Evolutionary conservation across 2,329 filamentous ascomycete species (phyloP).

Genomic region (Zymoseptoria tritici): DNA sequence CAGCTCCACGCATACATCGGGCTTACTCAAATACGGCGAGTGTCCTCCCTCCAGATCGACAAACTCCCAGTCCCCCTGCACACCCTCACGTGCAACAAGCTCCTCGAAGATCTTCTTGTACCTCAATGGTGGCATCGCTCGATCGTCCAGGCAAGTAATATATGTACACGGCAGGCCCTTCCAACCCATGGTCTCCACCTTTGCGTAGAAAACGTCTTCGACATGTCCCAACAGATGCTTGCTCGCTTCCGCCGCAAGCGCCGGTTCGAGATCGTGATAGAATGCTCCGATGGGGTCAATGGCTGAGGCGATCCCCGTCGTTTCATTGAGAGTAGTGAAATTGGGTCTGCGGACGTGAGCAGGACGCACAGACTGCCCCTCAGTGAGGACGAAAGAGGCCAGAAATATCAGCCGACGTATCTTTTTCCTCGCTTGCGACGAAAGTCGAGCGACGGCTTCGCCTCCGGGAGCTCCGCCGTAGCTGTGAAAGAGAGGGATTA

Average conservation of each 20-base stretch:
- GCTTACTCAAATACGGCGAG: constrained; percentile 14
- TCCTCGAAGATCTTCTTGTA: constrained; percentile 4
- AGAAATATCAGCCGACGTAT: constrained; percentile 13
- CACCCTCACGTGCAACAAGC: constrained; percentile 1
- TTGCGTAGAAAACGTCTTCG: constrained; percentile 3
- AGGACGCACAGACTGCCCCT: background rate
- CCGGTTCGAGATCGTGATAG: constrained; percentile 14
- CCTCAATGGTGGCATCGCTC: background rate
- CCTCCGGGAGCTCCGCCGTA: constrained; percentile 15
- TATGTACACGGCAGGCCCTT: constrained; percentile 12
- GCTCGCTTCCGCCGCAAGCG: constrained; percentile 11
- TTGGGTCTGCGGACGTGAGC: background rate
- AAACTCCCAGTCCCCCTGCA: constrained; percentile 4
- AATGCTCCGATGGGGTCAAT: constrained; percentile 11
- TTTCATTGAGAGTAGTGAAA: background rate
- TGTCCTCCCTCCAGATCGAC: constrained; percentile 11
- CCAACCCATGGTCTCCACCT: constrained; percentile 10
- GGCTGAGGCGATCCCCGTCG: background rate
- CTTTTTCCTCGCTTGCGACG: constrained; percentile 6
- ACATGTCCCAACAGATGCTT: constrained; percentile 5
- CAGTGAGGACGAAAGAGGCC: constrained; percentile 10
- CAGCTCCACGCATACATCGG: constrained; percentile 8
- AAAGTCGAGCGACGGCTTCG: constrained; percentile 14
- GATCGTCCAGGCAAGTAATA: constrained; percentile 12
- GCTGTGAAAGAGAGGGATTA: constrained; percentile 15